These are phyloP conservation scores for Penicillium desertorum DNA, from an alignment of 495 filamentous ascomycete genomes.

Conservation along the genomic window DNA sequence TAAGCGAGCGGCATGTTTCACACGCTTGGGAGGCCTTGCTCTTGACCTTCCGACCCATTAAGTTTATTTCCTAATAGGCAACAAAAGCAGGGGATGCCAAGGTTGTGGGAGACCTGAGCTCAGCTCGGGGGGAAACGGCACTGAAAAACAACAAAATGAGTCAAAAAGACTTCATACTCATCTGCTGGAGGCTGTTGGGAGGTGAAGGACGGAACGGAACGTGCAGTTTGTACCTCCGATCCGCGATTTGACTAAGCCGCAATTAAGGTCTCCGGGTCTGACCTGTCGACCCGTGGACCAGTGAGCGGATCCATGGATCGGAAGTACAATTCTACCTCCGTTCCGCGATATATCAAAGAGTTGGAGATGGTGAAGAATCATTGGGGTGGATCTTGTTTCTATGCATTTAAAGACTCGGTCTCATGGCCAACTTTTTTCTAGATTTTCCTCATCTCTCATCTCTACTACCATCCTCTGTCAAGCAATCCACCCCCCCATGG, in stretches of 20 bases:
- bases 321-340: neutral
- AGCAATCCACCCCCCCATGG: neutral
- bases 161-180: too few species aligned
- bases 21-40: neutral
- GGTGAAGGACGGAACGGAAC: neutral
- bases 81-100: neutral
- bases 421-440: neutral
- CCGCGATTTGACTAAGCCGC: neutral
- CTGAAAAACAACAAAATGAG: neutral
- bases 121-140: neutral
- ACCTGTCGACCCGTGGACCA: too few species aligned
- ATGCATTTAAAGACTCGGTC: neutral
- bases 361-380: neutral
- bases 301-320: neutral
- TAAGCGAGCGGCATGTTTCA: slow-evolving; percentile 1
- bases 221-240: neutral
- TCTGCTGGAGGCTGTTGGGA: too few species aligned
- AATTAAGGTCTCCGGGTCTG: neutral
- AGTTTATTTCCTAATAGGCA: neutral
- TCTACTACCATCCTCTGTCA: neutral
- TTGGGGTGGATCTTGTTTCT: neutral
- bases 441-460: neutral
- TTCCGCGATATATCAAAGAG: neutral
- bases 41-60: neutral
- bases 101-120: neutral